A percentile compares a stretch with the other conserved stretches of the same genome.
phyloP scores from a whole-genome alignment of 495 filamentous ascomycete genomes.

The Talaromyces thailandensis region DNA sequence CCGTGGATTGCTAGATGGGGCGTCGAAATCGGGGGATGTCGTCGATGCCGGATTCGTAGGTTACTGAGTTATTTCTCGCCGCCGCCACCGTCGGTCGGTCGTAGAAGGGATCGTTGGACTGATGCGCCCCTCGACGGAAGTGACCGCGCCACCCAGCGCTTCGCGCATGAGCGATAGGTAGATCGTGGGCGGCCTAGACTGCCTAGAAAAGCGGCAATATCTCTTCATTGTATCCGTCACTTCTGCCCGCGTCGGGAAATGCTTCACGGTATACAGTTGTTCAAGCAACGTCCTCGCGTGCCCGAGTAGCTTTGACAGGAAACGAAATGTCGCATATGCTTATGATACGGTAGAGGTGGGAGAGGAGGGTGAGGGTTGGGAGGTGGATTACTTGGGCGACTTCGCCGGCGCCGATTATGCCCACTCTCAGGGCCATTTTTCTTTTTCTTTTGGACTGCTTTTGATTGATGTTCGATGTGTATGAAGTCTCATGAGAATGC shows the following conservation, averaged over 20 bases:
- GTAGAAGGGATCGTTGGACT: constrained; percentile 36
- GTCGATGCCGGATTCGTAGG: constrained; percentile 49
- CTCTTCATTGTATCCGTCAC: constrained; percentile 17
- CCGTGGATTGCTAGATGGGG: constrained; percentile 47
- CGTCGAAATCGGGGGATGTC: constrained; percentile 47
- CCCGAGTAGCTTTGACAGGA: constrained; percentile 11
- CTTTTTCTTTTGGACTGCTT: not conserved
- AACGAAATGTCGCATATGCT: constrained; percentile 34
- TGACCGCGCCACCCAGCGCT: constrained; percentile 32
- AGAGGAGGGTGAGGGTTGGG: constrained; percentile 33
- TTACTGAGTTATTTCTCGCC: constrained; percentile 33
- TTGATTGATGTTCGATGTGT: not conserved
- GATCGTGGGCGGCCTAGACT: constrained; percentile 46
- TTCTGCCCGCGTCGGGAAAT: constrained; percentile 10
- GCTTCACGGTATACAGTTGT: constrained; percentile 17
- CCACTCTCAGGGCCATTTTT: constrained; percentile 16
- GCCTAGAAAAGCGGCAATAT: constrained; percentile 34
- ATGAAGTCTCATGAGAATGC: not conserved
- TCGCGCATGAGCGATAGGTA: constrained; percentile 48
- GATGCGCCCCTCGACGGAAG: constrained; percentile 36
- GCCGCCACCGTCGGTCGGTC: no score
- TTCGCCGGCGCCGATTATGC: constrained; percentile 39
- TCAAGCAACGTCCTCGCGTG: constrained; percentile 15
- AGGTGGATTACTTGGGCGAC: constrained; percentile 43
- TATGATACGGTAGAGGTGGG: constrained; percentile 25